These are phyloP conservation scores for Suillus lakei DNA, from an alignment of 768 basidiomycete genomes.

Conservation along the genomic window DNA sequence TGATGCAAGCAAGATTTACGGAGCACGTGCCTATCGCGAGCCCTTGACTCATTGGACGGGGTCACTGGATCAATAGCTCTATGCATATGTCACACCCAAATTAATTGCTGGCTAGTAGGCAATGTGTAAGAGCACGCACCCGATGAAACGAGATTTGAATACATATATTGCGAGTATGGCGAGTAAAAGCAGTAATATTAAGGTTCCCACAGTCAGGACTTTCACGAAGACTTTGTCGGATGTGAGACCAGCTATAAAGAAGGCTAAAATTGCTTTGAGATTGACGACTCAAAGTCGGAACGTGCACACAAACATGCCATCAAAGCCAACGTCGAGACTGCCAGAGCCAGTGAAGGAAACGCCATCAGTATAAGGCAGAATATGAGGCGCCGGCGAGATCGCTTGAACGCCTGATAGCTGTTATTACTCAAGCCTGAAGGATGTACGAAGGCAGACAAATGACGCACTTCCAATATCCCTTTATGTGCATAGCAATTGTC, in stretches of 20 bases:
- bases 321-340: not conserved
- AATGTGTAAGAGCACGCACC: not conserved
- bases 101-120: not conserved
- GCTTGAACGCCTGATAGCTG: not conserved
- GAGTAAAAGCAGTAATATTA: rapidly evolving
- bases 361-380: not conserved
- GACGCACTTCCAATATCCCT: not conserved
- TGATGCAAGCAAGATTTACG: not conserved
- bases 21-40: too few relatives aligned
- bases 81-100: not conserved
- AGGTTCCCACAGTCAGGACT: not conserved
- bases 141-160: not conserved
- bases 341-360: not conserved
- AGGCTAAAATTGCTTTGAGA: not conserved
- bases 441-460: not conserved
- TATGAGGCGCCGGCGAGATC: not conserved
- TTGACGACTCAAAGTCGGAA: not conserved
- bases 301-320: not conserved
- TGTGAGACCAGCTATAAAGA: not conserved
- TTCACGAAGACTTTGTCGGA: not conserved
- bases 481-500: not conserved
- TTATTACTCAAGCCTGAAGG: not conserved
- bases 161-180: not conserved
- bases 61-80: not conserved
- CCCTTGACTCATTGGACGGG: too few relatives aligned